phyloP scores from a whole-genome alignment of 1,284 basidiomycete genomes.

The Mycosarcoma maydis region DNA sequence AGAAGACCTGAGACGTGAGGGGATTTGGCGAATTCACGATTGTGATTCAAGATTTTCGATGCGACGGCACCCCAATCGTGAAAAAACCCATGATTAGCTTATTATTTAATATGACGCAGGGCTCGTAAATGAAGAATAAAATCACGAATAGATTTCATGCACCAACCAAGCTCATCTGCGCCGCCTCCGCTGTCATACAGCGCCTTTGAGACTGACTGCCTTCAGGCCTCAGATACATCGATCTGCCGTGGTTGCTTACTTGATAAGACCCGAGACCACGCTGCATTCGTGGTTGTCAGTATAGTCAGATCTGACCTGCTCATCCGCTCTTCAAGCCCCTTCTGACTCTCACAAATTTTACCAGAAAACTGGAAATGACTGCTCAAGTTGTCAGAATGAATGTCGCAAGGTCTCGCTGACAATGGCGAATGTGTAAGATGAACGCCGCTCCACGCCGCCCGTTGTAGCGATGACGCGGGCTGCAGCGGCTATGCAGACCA shows the following conservation, averaged over 20 bases:
- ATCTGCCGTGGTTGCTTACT: not conserved
- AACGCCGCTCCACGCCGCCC: not conserved
- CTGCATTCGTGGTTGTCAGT: too few relatives aligned
- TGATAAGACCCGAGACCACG: not conserved
- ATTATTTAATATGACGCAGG: slow-evolving; percentile 29
- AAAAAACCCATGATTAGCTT: too few relatives aligned
- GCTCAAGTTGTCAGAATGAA: too few relatives aligned
- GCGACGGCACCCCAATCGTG: too few relatives aligned
- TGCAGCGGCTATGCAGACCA: slow-evolving; percentile 21
- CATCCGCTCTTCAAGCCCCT: too few relatives aligned
- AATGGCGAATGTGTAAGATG: too few relatives aligned
- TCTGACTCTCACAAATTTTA: not conserved
- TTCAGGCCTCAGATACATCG: too few relatives aligned
- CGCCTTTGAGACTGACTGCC: not conserved
- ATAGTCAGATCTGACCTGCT: too few relatives aligned
- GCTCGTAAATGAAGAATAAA: not conserved
- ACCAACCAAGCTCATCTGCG: not conserved
- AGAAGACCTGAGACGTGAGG: too few relatives aligned
- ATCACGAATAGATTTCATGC: slow-evolving; percentile 11
- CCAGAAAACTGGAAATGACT: not conserved
- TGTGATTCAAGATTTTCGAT: too few relatives aligned
- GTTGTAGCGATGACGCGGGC: not conserved
- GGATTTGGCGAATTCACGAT: too few relatives aligned
- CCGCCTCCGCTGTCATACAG: slow-evolving; percentile 12
- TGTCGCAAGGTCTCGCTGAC: too few relatives aligned